Evolutionary conservation across 306 rosid genomes (phyloP).

Genomic region (cucumber (Cucumis sativus)): Cucumber_9930_V3 NC_026658.2:19557001-19557500

Average conservation of each 20-base stretch:
- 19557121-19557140: slow-evolving; percentile 43
- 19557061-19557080: slow-evolving; percentile 87
- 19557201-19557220: neutral
- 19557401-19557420: slow-evolving; percentile 3
- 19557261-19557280: slow-evolving; percentile 93
- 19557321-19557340: slow-evolving; percentile 75
- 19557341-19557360: slow-evolving; percentile 9
- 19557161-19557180: neutral
- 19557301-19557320: slow-evolving; percentile 79
- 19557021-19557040: slow-evolving; percentile 76
- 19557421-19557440: slow-evolving; percentile 6
- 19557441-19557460: slow-evolving; percentile 88
- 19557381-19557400: neutral
- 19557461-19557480: slow-evolving; percentile 68
- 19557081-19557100: slow-evolving; percentile 93
- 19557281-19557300: slow-evolving; percentile 80
- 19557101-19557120: slow-evolving; percentile 94
- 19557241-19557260: slow-evolving; percentile 94
- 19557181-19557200: neutral
- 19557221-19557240: slow-evolving; percentile 51
- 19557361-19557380: slow-evolving; percentile 1
- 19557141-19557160: neutral
- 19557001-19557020: slow-evolving; percentile 78
- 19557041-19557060: slow-evolving; percentile 99
- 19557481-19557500: slow-evolving; percentile 97